phyloP scores from a whole-genome alignment of 2,329 filamentous ascomycete species.

The Dissoconium aciculare region DNA sequence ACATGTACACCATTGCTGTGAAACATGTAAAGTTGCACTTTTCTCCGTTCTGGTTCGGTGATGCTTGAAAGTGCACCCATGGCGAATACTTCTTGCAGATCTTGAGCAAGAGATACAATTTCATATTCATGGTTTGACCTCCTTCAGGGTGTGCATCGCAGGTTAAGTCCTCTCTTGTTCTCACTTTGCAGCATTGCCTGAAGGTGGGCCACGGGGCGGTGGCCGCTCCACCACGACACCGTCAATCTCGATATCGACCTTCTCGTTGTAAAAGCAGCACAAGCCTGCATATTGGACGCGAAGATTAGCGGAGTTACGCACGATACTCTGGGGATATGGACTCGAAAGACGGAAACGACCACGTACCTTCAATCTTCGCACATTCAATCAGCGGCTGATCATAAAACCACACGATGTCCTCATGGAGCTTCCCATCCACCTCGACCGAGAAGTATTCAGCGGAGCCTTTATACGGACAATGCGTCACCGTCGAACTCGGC shows the following conservation, averaged over 20 bases:
- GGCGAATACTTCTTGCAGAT: too few relatives aligned
- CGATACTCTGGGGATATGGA: too few relatives aligned
- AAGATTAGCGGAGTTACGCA: too few relatives aligned
- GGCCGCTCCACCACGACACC: constrained; percentile 21
- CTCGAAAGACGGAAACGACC: too few relatives aligned
- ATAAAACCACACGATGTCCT: constrained; percentile 51
- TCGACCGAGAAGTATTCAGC: constrained; percentile 47
- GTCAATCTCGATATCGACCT: constrained; percentile 46
- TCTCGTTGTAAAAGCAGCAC: constrained; percentile 52
- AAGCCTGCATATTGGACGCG: constrained; percentile 10
- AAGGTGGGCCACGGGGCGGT: constrained; percentile 21
- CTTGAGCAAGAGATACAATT: too few relatives aligned
- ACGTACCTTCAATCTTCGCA: constrained; percentile 36
- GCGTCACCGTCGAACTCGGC: constrained; percentile 38
- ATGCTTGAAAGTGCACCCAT: too few relatives aligned
- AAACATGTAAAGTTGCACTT: too few relatives aligned
- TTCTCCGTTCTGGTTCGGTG: too few relatives aligned
- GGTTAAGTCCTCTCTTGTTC: too few relatives aligned
- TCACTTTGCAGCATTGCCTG: constrained; percentile 9
- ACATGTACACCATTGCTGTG: too few relatives aligned
- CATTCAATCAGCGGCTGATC: constrained; percentile 42
- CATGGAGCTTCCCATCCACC: constrained; percentile 29
- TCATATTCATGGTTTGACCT: too few relatives aligned
- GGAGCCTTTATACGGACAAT: constrained; percentile 53
- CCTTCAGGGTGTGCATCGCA: too few relatives aligned